Conservation (phyloP, 257 asterid genomes). For the Rhazya stricta region DNA sequence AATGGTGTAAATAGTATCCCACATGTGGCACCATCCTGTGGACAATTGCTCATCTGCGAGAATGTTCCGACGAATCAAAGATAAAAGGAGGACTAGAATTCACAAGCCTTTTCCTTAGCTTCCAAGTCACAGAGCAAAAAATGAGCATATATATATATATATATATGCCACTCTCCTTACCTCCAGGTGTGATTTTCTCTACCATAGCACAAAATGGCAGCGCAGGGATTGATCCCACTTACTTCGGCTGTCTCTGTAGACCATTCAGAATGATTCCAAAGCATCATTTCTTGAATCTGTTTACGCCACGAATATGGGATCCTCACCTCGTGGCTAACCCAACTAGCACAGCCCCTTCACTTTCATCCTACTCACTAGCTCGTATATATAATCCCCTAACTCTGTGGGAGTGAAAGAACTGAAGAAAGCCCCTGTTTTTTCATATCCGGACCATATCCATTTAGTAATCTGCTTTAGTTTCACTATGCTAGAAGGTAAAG, state of each 20-base stretch:
- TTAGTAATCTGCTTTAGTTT: neutral
- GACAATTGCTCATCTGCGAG: neutral
- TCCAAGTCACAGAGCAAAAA: neutral
- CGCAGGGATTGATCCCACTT: slow-evolving; percentile 11
- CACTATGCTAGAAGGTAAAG: slow-evolving; percentile 78
- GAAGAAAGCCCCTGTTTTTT: neutral
- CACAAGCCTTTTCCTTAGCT: neutral
- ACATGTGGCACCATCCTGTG: slow-evolving; percentile 4
- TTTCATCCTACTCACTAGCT: neutral
- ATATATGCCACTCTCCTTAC: neutral
- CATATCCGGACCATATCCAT: neutral
- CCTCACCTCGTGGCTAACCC: slow-evolving; percentile 24
- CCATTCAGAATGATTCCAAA: slow-evolving; percentile 30
- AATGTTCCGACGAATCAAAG: neutral
- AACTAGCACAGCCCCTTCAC: slow-evolving; percentile 9
- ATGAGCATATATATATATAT: neutral
- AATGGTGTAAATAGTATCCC: too few relatives aligned
- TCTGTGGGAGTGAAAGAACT: neutral
- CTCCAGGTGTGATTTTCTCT: slow-evolving; percentile 1
- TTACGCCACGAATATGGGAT: slow-evolving; percentile 48
- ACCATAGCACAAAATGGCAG: neutral
- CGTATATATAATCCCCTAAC: slow-evolving; percentile 19
- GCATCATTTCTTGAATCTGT: slow-evolving; percentile 20
- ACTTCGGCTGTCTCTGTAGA: slow-evolving; percentile 10
- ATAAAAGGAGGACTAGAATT: slow-evolving; percentile 10